Conservation (phyloP, 441 rosid species). For the Bruguiera hainesii region DNA sequence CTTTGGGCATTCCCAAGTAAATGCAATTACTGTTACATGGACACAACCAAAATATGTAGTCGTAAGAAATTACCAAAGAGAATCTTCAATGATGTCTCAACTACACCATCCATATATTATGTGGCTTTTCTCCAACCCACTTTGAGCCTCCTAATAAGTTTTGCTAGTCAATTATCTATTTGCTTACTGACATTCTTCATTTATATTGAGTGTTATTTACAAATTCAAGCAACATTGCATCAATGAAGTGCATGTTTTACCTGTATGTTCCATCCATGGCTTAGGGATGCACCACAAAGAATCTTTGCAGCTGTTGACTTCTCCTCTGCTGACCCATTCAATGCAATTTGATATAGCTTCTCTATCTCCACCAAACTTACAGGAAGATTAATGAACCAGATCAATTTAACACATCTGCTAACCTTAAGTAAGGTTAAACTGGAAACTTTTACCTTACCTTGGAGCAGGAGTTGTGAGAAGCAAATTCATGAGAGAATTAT, state of each 20-base stretch:
- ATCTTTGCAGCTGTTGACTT: constrained; percentile 59
- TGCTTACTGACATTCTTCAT: too few relatives aligned
- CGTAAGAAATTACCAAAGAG: too few relatives aligned
- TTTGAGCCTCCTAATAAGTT: too few relatives aligned
- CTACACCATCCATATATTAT: too few relatives aligned
- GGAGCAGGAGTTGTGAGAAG: constrained; percentile 53
- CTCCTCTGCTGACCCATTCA: constrained; percentile 54
- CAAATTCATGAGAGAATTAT: constrained; percentile 41
- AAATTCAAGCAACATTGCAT: constrained; percentile 12
- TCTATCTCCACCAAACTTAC: constrained; percentile 58
- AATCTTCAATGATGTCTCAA: too few relatives aligned
- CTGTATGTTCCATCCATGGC: constrained; percentile 73
- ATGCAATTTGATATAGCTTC: constrained; percentile 52
- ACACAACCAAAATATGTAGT: too few relatives aligned
- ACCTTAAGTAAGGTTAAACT: constrained; percentile 9
- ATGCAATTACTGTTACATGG: too few relatives aligned
- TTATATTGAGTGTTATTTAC: too few relatives aligned
- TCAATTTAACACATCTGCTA: constrained; percentile 14
- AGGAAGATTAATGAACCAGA: constrained; percentile 23
- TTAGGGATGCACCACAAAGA: constrained; percentile 66
- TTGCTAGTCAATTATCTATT: too few relatives aligned
- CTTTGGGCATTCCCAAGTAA: too few relatives aligned
- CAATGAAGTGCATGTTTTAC: constrained; percentile 24
- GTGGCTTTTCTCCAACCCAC: too few relatives aligned
- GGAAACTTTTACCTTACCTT: constrained; percentile 37